phyloP scores from a whole-genome alignment of 75 land plant species.

The Chamaecyparis obtusa region DNA sequence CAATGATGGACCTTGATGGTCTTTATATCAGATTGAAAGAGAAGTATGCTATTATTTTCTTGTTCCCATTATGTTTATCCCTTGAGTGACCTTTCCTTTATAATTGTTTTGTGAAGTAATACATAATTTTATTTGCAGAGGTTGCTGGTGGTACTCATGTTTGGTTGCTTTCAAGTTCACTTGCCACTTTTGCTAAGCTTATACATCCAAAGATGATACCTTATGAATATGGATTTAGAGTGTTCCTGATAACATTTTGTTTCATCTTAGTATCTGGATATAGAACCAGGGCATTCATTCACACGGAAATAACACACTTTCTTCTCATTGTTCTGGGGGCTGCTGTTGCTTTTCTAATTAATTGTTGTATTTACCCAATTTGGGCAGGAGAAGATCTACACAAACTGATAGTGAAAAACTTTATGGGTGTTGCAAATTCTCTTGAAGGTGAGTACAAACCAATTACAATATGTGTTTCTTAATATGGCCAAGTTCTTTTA shows the following conservation, averaged over 20 bases:
- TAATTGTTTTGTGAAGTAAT: too few species aligned
- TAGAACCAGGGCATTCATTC: constrained; percentile 44
- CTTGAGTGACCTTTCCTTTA: too few species aligned
- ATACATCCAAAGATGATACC: constrained; percentile 64
- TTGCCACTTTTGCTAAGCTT: constrained; percentile 46
- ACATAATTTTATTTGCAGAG: too few species aligned
- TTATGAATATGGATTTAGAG: constrained; percentile 78
- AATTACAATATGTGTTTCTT: too few species aligned
- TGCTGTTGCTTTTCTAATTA: constrained; percentile 40
- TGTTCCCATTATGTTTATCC: too few species aligned
- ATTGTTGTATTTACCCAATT: too few species aligned
- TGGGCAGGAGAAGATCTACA: too few species aligned
- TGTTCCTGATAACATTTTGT: constrained; percentile 78
- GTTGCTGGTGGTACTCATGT: too few species aligned
- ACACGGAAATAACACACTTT: constrained; percentile 58
- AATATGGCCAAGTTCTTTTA: too few species aligned
- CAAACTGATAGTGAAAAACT: constrained; percentile 60
- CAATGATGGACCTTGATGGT: too few species aligned
- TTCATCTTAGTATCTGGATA: constrained; percentile 68
- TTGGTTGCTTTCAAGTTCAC: constrained; percentile 29
- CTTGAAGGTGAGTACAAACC: constrained; percentile 51
- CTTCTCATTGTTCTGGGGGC: constrained; percentile 71
- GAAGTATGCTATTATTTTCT: too few species aligned
- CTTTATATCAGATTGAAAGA: too few species aligned
- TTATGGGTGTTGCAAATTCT: constrained; percentile 52